These are phyloP conservation scores for Solanum ossicruentum DNA, from an alignment of 257 asterid genomes.

Conservation along the genomic window DNA sequence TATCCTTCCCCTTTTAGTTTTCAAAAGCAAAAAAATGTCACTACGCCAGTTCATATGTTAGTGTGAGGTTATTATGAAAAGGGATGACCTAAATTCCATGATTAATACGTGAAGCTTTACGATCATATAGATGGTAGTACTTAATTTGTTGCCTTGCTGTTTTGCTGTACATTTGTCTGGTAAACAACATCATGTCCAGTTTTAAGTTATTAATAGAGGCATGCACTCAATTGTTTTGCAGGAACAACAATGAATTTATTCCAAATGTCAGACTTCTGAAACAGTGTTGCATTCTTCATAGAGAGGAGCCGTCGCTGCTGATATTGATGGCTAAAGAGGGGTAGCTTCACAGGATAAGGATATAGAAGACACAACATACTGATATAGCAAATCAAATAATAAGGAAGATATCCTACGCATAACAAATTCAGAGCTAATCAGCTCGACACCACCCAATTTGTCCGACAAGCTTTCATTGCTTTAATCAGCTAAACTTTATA, in stretches of 20 bases:
- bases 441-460: background rate
- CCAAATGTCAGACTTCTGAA: background rate
- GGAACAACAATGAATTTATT: background rate
- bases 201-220: background rate
- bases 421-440: background rate
- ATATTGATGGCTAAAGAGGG: background rate
- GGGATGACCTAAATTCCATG: background rate
- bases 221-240: background rate
- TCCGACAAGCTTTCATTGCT: background rate
- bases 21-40: background rate
- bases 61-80: background rate
- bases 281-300: background rate
- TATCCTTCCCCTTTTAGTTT: background rate
- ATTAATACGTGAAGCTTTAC: background rate
- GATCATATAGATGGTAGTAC: background rate
- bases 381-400: background rate
- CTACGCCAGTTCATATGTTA: background rate
- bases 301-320: background rate
- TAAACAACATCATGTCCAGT: background rate
- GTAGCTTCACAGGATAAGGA: background rate
- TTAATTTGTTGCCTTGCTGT: background rate
- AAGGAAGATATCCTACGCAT: background rate
- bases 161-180: background rate
- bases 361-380: background rate
- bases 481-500: background rate